These are phyloP conservation scores for Teratosphaeria viscida DNA, from an alignment of 2,329 filamentous ascomycete species.

Conservation along the genomic window DNA sequence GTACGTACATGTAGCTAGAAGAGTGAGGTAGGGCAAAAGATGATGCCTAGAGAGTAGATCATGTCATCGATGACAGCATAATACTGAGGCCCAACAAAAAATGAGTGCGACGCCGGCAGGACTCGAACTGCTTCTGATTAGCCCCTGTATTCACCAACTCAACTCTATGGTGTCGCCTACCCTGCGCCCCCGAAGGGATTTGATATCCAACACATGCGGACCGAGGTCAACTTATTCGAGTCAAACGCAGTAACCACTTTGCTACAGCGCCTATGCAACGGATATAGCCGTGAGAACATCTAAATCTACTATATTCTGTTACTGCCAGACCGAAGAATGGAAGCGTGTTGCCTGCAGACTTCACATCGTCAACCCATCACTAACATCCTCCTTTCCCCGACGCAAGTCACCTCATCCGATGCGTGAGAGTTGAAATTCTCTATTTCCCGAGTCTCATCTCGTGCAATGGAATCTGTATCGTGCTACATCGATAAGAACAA, in stretches of 20 bases:
- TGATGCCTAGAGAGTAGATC: not conserved
- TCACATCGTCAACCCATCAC: not conserved
- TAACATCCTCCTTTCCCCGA: not conserved
- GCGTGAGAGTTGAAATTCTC: not conserved
- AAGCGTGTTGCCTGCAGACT: not conserved
- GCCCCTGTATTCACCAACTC: too few relatives aligned
- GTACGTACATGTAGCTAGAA: too few relatives aligned
- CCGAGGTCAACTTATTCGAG: slow-evolving; percentile 14
- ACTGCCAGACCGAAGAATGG: not conserved
- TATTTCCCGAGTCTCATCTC: not conserved
- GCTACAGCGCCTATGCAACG: slow-evolving; percentile 12
- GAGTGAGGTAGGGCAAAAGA: not conserved
- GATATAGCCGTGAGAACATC: not conserved
- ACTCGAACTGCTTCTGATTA: slow-evolving; percentile 12
- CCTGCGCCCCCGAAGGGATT: slow-evolving; percentile 21
- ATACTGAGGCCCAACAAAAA: not conserved
- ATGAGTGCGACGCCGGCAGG: slow-evolving; percentile 12
- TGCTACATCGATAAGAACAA: not conserved
- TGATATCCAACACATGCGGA: slow-evolving; percentile 9
- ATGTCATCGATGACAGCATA: not conserved
- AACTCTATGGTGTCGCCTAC: too few relatives aligned
- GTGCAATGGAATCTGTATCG: not conserved
- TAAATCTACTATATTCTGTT: too few relatives aligned
- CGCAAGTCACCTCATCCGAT: not conserved
- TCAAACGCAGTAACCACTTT: slow-evolving; percentile 13